Evolutionary conservation across 176 grass and related monocot genomes (phyloP).

Genomic region (Olyra latifolia): DNA sequence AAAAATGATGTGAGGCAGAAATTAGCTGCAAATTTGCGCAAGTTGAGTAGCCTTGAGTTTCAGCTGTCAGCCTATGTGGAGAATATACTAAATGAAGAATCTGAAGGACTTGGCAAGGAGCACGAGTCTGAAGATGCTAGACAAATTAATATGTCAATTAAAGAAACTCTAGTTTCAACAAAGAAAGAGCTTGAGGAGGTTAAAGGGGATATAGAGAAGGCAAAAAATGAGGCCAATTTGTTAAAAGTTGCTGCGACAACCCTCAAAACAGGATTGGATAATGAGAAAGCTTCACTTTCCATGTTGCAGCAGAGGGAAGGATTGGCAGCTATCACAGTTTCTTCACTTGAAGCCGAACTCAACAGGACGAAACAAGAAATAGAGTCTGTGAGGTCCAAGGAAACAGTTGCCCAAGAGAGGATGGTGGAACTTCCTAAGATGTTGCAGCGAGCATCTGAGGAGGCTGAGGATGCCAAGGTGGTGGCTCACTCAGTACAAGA

Average conservation of each 20-base stretch:
- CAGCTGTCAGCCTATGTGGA: conserved; percentile 67
- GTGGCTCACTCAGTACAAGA: conserved; percentile 56
- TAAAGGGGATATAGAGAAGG: conserved; percentile 60
- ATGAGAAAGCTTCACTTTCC: conserved; percentile 54
- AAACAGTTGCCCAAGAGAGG: conserved; percentile 68
- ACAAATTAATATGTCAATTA: conserved; percentile 33
- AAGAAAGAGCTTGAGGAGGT: conserved; percentile 74
- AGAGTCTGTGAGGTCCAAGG: conserved; percentile 67
- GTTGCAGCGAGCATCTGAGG: conserved; percentile 75
- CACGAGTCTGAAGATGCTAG: conserved; percentile 45
- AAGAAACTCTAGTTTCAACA: conserved; percentile 53
- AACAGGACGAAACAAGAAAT: conserved; percentile 73
- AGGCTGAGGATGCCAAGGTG: conserved; percentile 72
- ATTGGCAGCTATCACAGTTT: conserved; percentile 76
- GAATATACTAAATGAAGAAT: conserved; percentile 62
- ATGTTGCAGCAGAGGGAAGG: conserved; percentile 71
- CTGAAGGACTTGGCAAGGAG: conserved; percentile 25
- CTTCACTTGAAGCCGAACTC: conserved; percentile 81
- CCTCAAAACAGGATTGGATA: conserved; percentile 65
- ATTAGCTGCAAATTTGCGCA: conserved; percentile 55
- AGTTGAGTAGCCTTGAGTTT: conserved; percentile 59
- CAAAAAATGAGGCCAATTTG: conserved; percentile 59
- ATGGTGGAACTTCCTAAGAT: conserved; percentile 75
- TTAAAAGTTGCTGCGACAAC: conserved; percentile 51
- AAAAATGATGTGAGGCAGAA: conserved; percentile 60